Base-by-base conservation (phyloP, 2,329 filamentous ascomycete species). In the Neonectria faginata region DNA sequence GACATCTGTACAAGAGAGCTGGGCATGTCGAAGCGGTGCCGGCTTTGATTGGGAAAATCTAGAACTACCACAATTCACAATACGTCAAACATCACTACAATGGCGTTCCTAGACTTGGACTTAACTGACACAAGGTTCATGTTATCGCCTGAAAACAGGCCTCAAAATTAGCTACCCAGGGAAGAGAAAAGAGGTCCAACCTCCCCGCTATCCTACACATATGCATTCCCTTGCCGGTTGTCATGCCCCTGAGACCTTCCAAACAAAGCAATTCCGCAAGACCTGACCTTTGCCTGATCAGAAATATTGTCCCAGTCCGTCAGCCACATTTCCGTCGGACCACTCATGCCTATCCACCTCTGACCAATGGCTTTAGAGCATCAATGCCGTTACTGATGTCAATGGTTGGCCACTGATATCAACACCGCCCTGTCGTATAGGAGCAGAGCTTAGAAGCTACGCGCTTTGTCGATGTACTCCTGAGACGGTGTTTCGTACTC, bases 401-500 rank as follows among this genome's bases (percentile, higher is more conserved):
- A 25, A 51, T 50, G 25, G 25, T 29, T 33, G 29, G 22, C 39
- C 9, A 47, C 31, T 16, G 25, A 57, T 44, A 42, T 25, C n/a
- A 44, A n/a, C 22, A 9, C 7, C 16, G 10, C 31, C 36, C 12
- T 41, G 20, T n/a, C 14, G 20, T 36, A 29, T 78, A 85, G 63
- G 78, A 80, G 64, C 76, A 12, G n/a, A 16, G 18, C 22, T 25
- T 78, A 85, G 63, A 79, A 81, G 65, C 76, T 82, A 70, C 79
- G 82, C 12, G 89, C 89, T 77, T 89, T 90, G 68, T 93, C 91
- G 60, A 90, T 83, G 74, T 94, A 94, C 60, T 92, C 89, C 68
- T 88, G 84, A 12, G 86, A 86, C 0, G 91, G 90, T 29, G 87
- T 89, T 79, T 93, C 92, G 75, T 96, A 96, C 73, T 91, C 87